Conservation (phyloP, 192 early-diverging fungal species). For the Backusella luteola region DNA sequence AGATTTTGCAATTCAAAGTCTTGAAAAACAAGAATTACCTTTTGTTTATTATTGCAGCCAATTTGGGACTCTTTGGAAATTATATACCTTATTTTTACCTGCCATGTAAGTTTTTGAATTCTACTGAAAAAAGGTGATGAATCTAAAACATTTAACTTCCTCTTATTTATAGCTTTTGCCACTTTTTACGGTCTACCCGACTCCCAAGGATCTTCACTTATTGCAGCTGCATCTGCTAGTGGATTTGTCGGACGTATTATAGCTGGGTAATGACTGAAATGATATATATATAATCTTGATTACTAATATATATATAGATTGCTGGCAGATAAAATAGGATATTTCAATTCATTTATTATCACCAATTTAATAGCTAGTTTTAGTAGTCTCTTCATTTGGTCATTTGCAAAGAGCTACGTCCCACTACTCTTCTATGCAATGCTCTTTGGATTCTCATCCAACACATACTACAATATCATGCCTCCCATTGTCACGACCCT, state of each 20-base stretch:
- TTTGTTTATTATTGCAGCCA: constrained; percentile 17
- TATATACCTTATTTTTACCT: constrained; percentile 27
- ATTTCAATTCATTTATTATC: background rate
- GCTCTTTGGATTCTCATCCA: background rate
- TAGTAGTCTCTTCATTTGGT: background rate
- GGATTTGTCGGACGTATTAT: background rate
- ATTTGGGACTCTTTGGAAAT: constrained; percentile 17
- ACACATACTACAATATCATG: background rate
- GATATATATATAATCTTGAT: background rate
- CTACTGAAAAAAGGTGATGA: too few relatives aligned
- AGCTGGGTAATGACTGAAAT: background rate
- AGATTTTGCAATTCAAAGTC: constrained; percentile 14
- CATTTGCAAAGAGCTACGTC: background rate
- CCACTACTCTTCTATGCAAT: background rate
- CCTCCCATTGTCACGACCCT: background rate
- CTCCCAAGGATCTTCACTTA: background rate
- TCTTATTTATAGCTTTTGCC: constrained; percentile 9
- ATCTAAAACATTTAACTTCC: background rate
- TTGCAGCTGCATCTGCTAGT: background rate
- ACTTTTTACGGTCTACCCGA: background rate
- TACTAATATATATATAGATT: background rate
- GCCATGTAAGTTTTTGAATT: background rate
- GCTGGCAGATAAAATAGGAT: background rate
- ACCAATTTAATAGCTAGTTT: background rate
- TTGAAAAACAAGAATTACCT: constrained; percentile 19